Evolutionary conservation across 352 stramenopile species (phyloP).

Genomic region (Pythium sp.): DNA sequence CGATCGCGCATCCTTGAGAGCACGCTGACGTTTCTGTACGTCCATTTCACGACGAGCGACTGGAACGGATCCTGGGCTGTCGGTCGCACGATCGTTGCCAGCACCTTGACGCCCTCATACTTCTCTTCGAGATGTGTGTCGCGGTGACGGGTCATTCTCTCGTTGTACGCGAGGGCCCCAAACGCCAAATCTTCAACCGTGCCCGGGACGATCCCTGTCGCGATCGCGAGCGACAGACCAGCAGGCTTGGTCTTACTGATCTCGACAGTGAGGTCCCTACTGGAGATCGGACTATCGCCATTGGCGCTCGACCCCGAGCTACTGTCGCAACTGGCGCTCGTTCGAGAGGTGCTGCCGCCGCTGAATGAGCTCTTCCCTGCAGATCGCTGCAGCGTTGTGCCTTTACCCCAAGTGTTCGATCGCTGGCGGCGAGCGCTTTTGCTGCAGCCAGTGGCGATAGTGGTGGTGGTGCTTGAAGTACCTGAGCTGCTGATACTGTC

Average conservation of each 20-base stretch:
- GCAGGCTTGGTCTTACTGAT: background rate
- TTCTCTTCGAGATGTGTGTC: background rate
- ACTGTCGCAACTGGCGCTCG: background rate
- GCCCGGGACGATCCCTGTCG: background rate
- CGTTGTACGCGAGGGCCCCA: background rate
- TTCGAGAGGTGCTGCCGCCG: background rate
- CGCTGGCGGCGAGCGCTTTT: background rate
- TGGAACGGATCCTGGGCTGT: constrained; percentile 35
- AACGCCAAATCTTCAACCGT: background rate
- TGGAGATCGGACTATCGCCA: background rate
- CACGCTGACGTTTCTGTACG: constrained; percentile 21
- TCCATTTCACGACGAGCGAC: constrained; percentile 43
- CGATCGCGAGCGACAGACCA: background rate
- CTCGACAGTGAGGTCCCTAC: background rate
- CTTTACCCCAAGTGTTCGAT: background rate
- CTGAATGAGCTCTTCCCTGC: background rate
- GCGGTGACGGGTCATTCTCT: background rate
- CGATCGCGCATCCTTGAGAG: constrained; percentile 34
- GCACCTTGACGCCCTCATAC: background rate
- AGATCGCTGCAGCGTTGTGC: background rate
- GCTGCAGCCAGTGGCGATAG: background rate
- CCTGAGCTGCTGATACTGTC: background rate
- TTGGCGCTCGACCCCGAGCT: background rate
- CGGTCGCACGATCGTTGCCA: constrained; percentile 30
- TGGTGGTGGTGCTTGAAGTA: background rate